Evolutionary conservation across 345 rosid genomes (phyloP).

Genomic region (Brassica napus): Da-Ae NC_063445.1:50833001-50833500

Average conservation of each 20-base stretch:
- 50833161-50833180: slow-evolving; percentile 33
- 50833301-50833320: slow-evolving; percentile 55
- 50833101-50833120: background rate
- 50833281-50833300: slow-evolving; percentile 30
- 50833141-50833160: slow-evolving; percentile 37
- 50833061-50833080: slow-evolving; percentile 36
- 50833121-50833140: slow-evolving; percentile 28
- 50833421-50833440: slow-evolving; percentile 25
- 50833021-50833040: slow-evolving; percentile 70
- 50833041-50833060: slow-evolving; percentile 76
- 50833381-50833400: slow-evolving; percentile 2
- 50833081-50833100: slow-evolving; percentile 38
- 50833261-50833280: background rate
- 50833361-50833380: slow-evolving; percentile 42
- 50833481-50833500: background rate
- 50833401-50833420: slow-evolving; percentile 7
- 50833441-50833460: slow-evolving; percentile 3
- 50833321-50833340: slow-evolving; percentile 44
- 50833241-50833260: slow-evolving; percentile 31
- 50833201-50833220: slow-evolving; percentile 2
- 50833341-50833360: slow-evolving; percentile 51
- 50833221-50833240: background rate
- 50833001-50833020: slow-evolving; percentile 65
- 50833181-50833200: slow-evolving; percentile 20
- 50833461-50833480: background rate